Evolutionary conservation across 371 early-diverging fungal genomes (phyloP).

Genomic region (Mucor circinelloides): DNA sequence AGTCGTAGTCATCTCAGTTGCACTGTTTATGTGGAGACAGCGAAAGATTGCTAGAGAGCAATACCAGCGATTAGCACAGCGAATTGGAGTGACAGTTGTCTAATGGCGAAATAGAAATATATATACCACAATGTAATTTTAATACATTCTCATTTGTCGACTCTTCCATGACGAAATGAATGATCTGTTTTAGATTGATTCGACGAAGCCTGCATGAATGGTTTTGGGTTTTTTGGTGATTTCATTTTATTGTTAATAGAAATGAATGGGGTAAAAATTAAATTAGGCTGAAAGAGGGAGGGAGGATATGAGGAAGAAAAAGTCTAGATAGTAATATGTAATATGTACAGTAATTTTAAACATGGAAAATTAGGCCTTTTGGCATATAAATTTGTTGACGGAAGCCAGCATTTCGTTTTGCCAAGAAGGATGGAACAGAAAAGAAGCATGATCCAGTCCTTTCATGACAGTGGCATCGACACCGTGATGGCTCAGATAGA

Average conservation of each 20-base stretch:
- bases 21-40: slow-evolving; percentile 46
- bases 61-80: slow-evolving; percentile 41
- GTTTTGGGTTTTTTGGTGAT: not conserved
- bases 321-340: not conserved
- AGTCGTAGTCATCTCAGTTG: slow-evolving; percentile 34
- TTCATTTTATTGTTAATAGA: not conserved
- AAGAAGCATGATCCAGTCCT: slow-evolving; percentile 58
- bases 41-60: slow-evolving; percentile 44
- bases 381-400: slow-evolving; percentile 19
- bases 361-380: slow-evolving; percentile 10
- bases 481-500: slow-evolving; percentile 50
- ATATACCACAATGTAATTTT: not conserved
- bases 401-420: slow-evolving; percentile 36
- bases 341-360: not conserved
- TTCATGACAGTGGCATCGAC: slow-evolving; percentile 51
- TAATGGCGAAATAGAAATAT: not conserved
- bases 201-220: not conserved
- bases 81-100: slow-evolving; percentile 44
- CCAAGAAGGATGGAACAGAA: slow-evolving; percentile 50
- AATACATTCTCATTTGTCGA: not conserved
- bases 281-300: not conserved
- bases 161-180: not conserved
- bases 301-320: not conserved
- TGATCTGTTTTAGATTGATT: not conserved
- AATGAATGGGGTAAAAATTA: not conserved